phyloP scores from a whole-genome alignment of 2,329 filamentous ascomycete genomes.

The Blastomyces gilchristii region DNA sequence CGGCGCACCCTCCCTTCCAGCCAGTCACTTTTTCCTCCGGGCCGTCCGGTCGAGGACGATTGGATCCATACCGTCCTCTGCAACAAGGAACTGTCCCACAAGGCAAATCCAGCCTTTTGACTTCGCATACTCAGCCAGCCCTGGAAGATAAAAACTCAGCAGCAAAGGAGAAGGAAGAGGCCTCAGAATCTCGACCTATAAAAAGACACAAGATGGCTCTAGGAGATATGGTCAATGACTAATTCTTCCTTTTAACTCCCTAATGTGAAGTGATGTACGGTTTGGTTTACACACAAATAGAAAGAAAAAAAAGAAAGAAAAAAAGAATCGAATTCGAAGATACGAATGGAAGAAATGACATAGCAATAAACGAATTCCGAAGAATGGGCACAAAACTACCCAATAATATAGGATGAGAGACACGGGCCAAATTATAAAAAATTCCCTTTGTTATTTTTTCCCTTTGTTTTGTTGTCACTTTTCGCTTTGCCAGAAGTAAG shows the following conservation, averaged over 20 bases:
- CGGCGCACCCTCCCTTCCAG: conserved; percentile 6
- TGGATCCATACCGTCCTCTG: conserved; percentile 2
- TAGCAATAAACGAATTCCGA: background rate
- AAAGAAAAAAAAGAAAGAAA: no score
- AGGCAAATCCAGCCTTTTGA: conserved; percentile 6
- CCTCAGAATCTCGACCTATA: conserved; percentile 8
- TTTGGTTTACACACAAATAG: background rate
- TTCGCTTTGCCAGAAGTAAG: background rate
- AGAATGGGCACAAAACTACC: background rate
- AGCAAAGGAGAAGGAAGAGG: background rate
- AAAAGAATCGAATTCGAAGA: background rate
- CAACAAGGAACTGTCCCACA: background rate
- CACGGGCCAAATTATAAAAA: background rate
- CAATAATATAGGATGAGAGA: background rate
- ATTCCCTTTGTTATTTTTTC: background rate
- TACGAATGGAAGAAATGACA: background rate
- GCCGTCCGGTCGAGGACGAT: background rate
- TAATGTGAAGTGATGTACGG: background rate
- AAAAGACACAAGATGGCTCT: conserved; percentile 16
- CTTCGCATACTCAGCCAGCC: background rate
- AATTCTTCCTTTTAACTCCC: background rate
- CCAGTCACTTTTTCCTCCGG: background rate
- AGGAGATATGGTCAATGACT: conserved; percentile 17
- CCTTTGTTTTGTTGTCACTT: background rate
- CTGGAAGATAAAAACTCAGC: conserved; percentile 4